Evolutionary conservation across 164 flowering plant genomes (phyloP).

Genomic region (Nymphaea colorata): DNA sequence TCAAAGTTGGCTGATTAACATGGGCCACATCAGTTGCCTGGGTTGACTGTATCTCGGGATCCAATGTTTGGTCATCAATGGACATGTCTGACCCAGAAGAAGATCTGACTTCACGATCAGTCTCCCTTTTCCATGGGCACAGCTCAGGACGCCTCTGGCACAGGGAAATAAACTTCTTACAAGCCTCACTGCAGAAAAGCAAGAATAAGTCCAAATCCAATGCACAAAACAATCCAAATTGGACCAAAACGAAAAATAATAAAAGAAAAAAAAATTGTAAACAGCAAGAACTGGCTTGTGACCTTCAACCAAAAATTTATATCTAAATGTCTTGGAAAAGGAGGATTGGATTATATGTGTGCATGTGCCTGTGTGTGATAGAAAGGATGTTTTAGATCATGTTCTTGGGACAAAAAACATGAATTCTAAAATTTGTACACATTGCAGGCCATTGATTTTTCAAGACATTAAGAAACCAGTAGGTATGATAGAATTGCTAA

Average conservation of each 20-base stretch:
- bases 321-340: too few relatives aligned
- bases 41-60: constrained; percentile 10
- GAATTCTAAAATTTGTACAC: too few relatives aligned
- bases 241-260: neutral
- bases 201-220: neutral
- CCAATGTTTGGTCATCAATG: constrained; percentile 41
- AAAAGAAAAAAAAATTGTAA: neutral
- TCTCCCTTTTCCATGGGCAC: constrained; percentile 34
- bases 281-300: neutral
- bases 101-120: constrained; percentile 43
- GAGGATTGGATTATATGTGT: too few relatives aligned
- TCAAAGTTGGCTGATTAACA: neutral
- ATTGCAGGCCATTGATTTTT: too few relatives aligned
- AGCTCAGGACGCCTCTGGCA: constrained; percentile 65
- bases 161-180: constrained; percentile 49
- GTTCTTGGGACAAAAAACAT: too few relatives aligned
- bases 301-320: too few relatives aligned
- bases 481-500: too few relatives aligned
- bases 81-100: constrained; percentile 88
- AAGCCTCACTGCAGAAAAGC: constrained; percentile 58
- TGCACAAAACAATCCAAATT: neutral
- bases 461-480: too few relatives aligned
- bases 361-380: too few relatives aligned
- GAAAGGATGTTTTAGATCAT: too few relatives aligned
- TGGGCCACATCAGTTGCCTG: constrained; percentile 14